phyloP scores from a whole-genome alignment of 352 stramenopile species.

The Pythium folliculosum region DNA sequence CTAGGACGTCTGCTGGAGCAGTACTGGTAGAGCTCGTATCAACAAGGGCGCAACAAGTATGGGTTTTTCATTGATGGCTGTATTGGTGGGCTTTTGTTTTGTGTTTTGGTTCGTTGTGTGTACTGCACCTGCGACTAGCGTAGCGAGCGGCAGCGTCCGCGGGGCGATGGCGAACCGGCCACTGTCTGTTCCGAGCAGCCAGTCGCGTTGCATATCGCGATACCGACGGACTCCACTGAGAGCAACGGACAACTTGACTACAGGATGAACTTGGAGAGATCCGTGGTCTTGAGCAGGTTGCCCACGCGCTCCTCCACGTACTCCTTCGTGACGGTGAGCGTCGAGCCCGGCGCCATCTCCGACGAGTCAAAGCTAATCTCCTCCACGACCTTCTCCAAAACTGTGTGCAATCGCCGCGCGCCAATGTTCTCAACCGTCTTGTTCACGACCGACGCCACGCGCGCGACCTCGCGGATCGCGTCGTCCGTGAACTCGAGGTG shows the following conservation, averaged over 20 bases:
- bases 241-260: conserved; percentile 52
- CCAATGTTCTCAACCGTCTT: conserved; percentile 99
- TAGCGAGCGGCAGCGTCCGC: neutral
- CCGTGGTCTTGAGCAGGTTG: conserved; percentile 94
- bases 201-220: neutral
- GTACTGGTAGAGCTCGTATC: neutral
- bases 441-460: conserved; percentile 95
- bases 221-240: neutral
- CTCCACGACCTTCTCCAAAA: conserved; percentile 98
- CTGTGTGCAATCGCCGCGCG: conserved; percentile 96
- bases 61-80: neutral
- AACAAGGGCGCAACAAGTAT: neutral
- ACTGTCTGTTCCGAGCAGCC: neutral
- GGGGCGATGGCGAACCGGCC: neutral
- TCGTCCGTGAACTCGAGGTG: conserved; percentile 96
- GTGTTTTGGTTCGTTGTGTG: neutral
- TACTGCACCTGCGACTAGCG: neutral
- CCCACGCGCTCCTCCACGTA: conserved; percentile 94
- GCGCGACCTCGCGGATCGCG: conserved; percentile 96
- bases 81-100: conserved; percentile 12
- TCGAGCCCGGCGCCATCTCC: conserved; percentile 83
- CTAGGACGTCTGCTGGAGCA: too few relatives aligned
- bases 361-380: conserved; percentile 98
- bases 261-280: conserved; percentile 99
- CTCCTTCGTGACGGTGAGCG: conserved; percentile 93